Evolutionary conservation across 2,329 filamentous ascomycete genomes (phyloP), one percentile per base, ranked within the genome.

Genomic region (Parafenestella ontariensis): DNA sequence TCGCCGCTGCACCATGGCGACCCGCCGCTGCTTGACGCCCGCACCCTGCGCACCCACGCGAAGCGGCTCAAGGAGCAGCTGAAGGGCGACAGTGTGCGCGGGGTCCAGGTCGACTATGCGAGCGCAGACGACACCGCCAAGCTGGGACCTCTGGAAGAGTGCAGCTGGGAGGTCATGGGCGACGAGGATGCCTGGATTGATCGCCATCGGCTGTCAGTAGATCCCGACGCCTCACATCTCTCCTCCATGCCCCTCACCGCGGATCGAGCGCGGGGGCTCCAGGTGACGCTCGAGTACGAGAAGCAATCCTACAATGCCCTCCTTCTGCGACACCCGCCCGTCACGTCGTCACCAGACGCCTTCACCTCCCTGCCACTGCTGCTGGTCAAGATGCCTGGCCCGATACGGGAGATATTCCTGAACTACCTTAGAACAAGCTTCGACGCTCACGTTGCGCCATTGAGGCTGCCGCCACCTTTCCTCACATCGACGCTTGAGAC

Each of bases 1-100:
- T 83, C 82, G 3, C 82, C 82, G n/a, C 77, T 85, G 34, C 79
- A 83, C 65, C 78, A 83, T 62, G 76, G 73, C 52, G 74, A 75
- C 37, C 24, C 65, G 4, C 66, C 65, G 0, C 68, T 77, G 5
- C 69, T 80, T 39, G 49, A 68, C 49, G 72, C 78, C 13, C 51
- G 64, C 21, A 71, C 74, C 18, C 69, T 83, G 13, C 75, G 76
- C 17, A 71, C 73, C 18, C 82, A 84, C 60, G 79, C 82, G 31
- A 75, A 75, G 47, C 77, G 80, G 3, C 71, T 85, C 6, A 76
- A 75, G 45, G 79, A 83, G 45, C 73, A 80, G 45, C 74, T 85
- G 26, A 79, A 81, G 21, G 81, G 81, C 50, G 78, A 83, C 61
- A 74, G 73, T 44, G 70, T 83, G 26, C 76, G 79, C 34, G 79